Conservation (phyloP, 768 basidiomycete species). For the Tylopilus plumbeoviolaceoides region DNA sequence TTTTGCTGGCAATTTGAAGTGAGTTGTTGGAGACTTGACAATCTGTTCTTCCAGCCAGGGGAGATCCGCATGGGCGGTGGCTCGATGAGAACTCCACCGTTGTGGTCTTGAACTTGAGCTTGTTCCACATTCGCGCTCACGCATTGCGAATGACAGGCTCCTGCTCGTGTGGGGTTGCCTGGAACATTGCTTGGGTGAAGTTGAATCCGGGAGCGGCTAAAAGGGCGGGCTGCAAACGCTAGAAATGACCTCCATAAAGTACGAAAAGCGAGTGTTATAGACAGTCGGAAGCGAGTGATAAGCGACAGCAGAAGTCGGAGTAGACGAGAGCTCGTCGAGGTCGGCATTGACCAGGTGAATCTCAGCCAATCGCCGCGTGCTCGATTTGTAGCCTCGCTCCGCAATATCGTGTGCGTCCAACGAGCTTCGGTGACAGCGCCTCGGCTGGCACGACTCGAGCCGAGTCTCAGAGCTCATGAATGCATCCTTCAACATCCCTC, state of each 20-base stretch:
- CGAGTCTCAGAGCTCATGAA: too few species aligned
- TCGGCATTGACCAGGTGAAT: constrained; percentile 2
- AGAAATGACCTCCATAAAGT: constrained; percentile 7
- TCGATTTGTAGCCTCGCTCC: too few species aligned
- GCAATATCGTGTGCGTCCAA: too few species aligned
- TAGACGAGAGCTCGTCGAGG: neutral
- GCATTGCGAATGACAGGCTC: neutral
- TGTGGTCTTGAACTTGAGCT: neutral
- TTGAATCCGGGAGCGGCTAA: neutral
- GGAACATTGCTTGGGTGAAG: neutral
- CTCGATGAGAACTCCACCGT: too few species aligned
- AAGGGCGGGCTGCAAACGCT: neutral
- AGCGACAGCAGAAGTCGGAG: constrained; percentile 9
- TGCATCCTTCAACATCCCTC: too few species aligned
- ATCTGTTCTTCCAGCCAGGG: neutral
- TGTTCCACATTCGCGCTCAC: neutral
- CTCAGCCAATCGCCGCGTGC: too few species aligned
- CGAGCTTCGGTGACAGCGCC: too few species aligned
- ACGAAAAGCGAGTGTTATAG: constrained; percentile 2
- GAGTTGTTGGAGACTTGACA: neutral
- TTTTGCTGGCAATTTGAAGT: neutral
- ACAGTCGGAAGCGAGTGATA: neutral
- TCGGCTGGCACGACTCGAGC: too few species aligned
- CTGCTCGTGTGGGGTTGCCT: neutral
- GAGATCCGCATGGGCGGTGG: neutral